These are phyloP conservation scores for Verticillium klebahnii DNA, from an alignment of 2,329 filamentous ascomycete species.

Conservation along the genomic window DNA sequence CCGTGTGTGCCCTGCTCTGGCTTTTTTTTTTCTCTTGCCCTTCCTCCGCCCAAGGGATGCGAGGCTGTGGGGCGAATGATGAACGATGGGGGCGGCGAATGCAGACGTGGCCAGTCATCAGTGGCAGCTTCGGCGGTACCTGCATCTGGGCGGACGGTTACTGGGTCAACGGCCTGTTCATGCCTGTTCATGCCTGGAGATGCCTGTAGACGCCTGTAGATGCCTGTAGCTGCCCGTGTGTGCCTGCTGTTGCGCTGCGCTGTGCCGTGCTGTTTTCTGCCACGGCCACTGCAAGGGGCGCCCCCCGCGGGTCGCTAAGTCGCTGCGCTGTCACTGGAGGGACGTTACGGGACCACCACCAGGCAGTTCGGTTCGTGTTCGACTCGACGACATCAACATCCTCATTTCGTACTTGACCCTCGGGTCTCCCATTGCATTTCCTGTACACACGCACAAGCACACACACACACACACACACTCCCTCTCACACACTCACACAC, in stretches of 20 bases:
- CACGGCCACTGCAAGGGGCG: neutral
- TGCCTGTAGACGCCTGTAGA: too few species aligned
- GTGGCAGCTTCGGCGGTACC: neutral
- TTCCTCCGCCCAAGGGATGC: neutral
- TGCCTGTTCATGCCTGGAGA: neutral
- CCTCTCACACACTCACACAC: neutral
- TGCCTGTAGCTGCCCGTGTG: too few species aligned
- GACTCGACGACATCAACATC: neutral
- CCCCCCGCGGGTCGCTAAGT: too few species aligned
- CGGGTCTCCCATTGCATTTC: neutral
- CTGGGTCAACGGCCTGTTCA: conserved; percentile 3
- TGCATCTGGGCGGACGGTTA: conserved; percentile 2
- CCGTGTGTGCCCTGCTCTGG: neutral
- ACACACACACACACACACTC: neutral
- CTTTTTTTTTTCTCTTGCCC: neutral
- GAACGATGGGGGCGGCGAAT: neutral
- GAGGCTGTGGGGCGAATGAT: neutral
- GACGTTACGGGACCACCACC: neutral
- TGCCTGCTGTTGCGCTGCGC: neutral
- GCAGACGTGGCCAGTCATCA: neutral
- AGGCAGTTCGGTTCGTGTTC: neutral
- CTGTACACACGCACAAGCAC: neutral
- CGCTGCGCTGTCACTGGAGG: neutral
- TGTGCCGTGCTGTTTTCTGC: neutral
- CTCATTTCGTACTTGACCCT: neutral